Evolutionary conservation across 2,329 filamentous ascomycete species (phyloP).

Genomic region (Diplodia seriata): DNA sequence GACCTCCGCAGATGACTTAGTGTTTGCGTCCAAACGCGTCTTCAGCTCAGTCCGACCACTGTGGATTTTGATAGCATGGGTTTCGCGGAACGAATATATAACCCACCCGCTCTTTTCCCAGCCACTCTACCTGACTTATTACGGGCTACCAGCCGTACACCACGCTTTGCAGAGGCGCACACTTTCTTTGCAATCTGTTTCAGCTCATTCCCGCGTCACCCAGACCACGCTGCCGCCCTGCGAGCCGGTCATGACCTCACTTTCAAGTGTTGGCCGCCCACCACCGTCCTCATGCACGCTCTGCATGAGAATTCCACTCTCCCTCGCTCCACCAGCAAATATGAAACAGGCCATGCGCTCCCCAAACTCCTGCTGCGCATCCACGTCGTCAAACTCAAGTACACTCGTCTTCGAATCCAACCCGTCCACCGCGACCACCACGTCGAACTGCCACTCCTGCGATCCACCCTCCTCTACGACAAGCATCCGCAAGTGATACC

Average conservation of each 20-base stretch:
- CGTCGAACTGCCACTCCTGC: constrained; percentile 36
- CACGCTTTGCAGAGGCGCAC: neutral
- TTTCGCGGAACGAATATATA: neutral
- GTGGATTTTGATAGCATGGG: neutral
- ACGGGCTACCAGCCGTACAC: neutral
- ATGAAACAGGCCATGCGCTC: constrained; percentile 43
- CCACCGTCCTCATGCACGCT: neutral
- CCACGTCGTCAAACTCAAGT: constrained; percentile 39
- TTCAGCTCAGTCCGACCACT: neutral
- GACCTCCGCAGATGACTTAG: too few relatives aligned
- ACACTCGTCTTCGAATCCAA: constrained; percentile 42
- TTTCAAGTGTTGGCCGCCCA: neutral
- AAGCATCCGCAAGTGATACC: too few relatives aligned
- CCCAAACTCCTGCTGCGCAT: constrained; percentile 39
- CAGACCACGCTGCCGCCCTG: neutral
- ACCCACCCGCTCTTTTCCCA: neutral
- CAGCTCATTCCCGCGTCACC: neutral
- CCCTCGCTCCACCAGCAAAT: constrained; percentile 35
- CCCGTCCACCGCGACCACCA: constrained; percentile 45
- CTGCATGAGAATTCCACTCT: neutral
- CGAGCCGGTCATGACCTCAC: neutral
- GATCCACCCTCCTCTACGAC: neutral
- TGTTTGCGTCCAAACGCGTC: too few relatives aligned
- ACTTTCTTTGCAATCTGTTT: neutral
- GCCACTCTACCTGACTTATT: neutral